Evolutionary conservation across 148 eudicot species (phyloP), one percentile per base, ranked within the genome.

Genomic region (Linanthus parryae): DNA sequence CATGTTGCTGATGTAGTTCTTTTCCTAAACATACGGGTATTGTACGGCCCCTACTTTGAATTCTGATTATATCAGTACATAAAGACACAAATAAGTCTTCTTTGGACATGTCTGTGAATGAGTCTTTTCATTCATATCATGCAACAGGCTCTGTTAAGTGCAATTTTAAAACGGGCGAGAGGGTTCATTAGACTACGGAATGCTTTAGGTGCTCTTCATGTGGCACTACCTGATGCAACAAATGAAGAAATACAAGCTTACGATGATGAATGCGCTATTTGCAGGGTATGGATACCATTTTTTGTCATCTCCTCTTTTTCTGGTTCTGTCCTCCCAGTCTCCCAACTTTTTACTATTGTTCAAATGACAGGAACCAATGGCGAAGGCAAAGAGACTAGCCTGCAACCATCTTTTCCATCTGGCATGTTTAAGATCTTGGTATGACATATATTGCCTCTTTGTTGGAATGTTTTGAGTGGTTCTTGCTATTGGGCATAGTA

Each of bases 201-300:
- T 59, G 98, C 98, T 59, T 70, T 92, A 65, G 83, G 78, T 39
- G 79, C 90, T 40, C 98, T 92, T 63, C 98, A 92, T 46, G 85
- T 81, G 52, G 96, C 98, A 59, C 94, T 92, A 70, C 98, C 98
- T 18, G 90, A 92, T 82, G 98, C 98, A 54, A 81, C 90, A 69
- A 61, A 66, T 16, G 88, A 92, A 46, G 98, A 92, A 73, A 76
- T 92, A 60, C 77, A 62, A 54, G 65, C 76, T 42, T 92, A 87
- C 70, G 87, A 92, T 56, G 98, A 92, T 65, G 98, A 92, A 67
- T 92, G 98, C 61, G 98, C 98, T 23, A 92, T 92, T 58, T 92
- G 98, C 63, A 81, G 98, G 96, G 98, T 69, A 74, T 70, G 41
- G 20, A 29, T 33, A 12, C 5, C 5, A 15, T 21, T 34, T 8